These are phyloP conservation scores for Syncephalis fuscata DNA, from an alignment of 371 early-diverging fungal genomes.

Conservation along the genomic window DNA sequence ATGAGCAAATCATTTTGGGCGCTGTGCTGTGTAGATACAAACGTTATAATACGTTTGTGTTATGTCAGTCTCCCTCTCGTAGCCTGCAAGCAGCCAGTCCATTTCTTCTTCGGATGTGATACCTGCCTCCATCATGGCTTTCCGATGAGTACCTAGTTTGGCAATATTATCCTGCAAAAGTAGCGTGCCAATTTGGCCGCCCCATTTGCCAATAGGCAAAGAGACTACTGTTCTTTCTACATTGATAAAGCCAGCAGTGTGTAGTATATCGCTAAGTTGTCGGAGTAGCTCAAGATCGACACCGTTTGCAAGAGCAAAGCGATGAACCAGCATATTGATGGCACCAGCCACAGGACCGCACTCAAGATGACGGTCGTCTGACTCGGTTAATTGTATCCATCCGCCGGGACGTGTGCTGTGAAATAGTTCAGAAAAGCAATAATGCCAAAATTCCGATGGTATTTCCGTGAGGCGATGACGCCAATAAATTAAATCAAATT, in stretches of 20 bases:
- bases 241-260: constrained; percentile 8
- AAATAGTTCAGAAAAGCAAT: too few species aligned
- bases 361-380: constrained; percentile 22
- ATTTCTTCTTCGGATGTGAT: constrained; percentile 8
- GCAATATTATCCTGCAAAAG: constrained; percentile 13
- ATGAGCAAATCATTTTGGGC: too few species aligned
- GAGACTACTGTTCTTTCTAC: constrained; percentile 14
- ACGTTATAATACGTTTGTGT: constrained; percentile 14
- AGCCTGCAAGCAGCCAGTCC: constrained; percentile 6
- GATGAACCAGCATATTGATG: constrained; percentile 13
- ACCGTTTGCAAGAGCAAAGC: constrained; percentile 13
- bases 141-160: constrained; percentile 7
- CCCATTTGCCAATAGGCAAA: constrained; percentile 13
- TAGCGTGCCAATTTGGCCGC: constrained; percentile 12
- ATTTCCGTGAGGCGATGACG: too few species aligned
- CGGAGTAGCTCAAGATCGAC: constrained; percentile 15
- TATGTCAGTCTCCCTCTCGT: constrained; percentile 7
- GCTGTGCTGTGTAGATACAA: constrained; percentile 6
- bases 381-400: constrained; percentile 27
- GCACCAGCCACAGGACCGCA: constrained; percentile 22
- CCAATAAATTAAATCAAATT: too few species aligned
- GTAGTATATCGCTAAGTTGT: constrained; percentile 9
- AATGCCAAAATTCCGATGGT: too few species aligned
- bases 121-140: constrained; percentile 13
- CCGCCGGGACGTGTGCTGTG: constrained; percentile 14